phyloP scores from a whole-genome alignment of 179 eudicot species.

The Amaranthus tricolor region DNA sequence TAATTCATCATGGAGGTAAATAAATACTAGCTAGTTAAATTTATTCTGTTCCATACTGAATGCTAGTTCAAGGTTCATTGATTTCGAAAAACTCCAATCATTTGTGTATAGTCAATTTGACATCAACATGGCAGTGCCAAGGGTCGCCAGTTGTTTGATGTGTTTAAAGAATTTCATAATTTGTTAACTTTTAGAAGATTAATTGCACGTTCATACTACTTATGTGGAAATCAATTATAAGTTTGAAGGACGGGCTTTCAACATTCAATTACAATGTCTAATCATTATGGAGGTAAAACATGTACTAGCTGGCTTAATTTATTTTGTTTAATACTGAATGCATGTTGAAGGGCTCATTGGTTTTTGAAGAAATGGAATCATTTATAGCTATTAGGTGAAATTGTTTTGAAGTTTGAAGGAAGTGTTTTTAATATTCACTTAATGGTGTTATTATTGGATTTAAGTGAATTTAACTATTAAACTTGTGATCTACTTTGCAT shows the following conservation, averaged over 20 bases:
- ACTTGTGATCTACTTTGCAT: neutral
- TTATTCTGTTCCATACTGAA: neutral
- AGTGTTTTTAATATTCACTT: neutral
- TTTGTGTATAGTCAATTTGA: neutral
- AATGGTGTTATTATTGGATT: neutral
- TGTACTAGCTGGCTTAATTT: too few species aligned
- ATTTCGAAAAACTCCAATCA: neutral
- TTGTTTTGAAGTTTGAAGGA: neutral
- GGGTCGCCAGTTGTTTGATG: neutral
- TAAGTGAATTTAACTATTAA: neutral
- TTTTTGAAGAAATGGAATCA: too few species aligned
- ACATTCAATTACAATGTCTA: neutral
- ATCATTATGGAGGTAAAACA: too few species aligned
- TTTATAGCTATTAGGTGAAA: neutral
- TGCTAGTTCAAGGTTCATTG: slow-evolving; percentile 1
- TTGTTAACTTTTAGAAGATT: slow-evolving; percentile 2
- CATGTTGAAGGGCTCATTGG: too few species aligned
- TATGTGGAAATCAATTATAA: neutral
- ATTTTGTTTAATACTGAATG: too few species aligned
- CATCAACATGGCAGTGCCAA: neutral
- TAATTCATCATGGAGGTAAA: slow-evolving; percentile 62
- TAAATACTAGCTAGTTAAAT: slow-evolving; percentile 4
- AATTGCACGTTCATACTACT: neutral
- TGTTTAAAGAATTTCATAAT: neutral
- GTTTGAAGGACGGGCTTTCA: neutral